phyloP scores from a whole-genome alignment of 2,329 filamentous ascomycete species.

The Monosporascus cannonballus region DNA sequence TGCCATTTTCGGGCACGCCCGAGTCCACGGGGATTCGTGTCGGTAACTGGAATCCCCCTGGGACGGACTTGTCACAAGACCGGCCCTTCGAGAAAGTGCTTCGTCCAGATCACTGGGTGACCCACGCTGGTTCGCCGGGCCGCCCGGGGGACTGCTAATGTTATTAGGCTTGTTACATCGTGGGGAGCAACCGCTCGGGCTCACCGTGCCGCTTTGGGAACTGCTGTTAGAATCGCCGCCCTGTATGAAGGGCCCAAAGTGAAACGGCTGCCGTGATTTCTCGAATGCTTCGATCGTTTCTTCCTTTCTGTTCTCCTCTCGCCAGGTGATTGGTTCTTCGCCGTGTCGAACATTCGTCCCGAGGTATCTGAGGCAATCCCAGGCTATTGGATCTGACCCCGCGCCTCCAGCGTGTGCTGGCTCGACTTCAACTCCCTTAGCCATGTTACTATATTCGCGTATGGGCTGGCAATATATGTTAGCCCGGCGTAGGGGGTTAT shows the following conservation, averaged over 20 bases:
- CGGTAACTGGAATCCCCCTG: neutral
- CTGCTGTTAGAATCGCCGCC: no score
- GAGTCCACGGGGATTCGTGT: neutral
- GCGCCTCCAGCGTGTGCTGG: neutral
- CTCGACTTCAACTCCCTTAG: neutral
- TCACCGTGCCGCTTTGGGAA: neutral
- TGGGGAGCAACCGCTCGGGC: neutral
- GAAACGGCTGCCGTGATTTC: conserved; percentile 6
- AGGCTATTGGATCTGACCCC: neutral
- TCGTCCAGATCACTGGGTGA: no score
- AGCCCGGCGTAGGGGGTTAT: conserved; percentile 5
- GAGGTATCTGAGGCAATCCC: conserved; percentile 3
- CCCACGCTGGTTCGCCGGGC: no score
- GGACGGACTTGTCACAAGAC: no score
- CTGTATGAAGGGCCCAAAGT: conserved; percentile 11
- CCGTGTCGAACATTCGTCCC: conserved; percentile 8
- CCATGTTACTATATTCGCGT: conserved; percentile 3
- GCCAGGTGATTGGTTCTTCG: conserved; percentile 4
- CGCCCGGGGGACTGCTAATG: no score
- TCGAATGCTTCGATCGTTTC: conserved; percentile 4
- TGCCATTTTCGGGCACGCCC: neutral
- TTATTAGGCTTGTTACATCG: neutral
- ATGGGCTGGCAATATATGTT: conserved; percentile 5
- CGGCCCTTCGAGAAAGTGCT: no score
- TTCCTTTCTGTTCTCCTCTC: neutral